These are phyloP conservation scores for Chrysosporium keratinophilum DNA, from an alignment of 2,329 filamentous ascomycete species.

Conservation along the genomic window DNA sequence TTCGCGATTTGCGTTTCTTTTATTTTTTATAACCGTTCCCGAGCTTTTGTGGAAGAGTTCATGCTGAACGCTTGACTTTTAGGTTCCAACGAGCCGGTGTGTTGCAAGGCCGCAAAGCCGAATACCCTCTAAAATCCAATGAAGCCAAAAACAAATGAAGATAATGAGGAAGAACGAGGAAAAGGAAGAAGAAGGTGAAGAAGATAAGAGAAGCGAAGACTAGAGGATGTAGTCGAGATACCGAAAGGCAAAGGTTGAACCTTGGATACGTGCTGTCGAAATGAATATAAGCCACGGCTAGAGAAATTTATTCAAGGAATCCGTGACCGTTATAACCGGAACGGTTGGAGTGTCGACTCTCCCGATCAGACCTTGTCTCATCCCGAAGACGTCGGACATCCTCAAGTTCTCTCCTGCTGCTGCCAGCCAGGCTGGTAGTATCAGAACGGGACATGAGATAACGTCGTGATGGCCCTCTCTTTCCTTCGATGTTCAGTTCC, in stretches of 20 bases:
- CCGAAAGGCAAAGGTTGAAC: constrained; percentile 4
- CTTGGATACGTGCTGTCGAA: neutral
- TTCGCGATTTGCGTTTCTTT: constrained; percentile 1
- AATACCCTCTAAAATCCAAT: constrained; percentile 1
- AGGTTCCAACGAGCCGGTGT: neutral
- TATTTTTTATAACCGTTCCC: constrained; percentile 7
- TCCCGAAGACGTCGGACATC: constrained; percentile 26
- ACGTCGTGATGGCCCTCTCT: constrained; percentile 25
- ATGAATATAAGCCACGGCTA: neutral
- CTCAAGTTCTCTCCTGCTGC: constrained; percentile 27
- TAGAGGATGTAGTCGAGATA: neutral
- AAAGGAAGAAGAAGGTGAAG: neutral
- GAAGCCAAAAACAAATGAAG: neutral
- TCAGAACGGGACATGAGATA: constrained; percentile 31
- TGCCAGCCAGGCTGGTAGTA: constrained; percentile 23
- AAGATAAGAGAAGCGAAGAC: neutral
- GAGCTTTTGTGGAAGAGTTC: constrained; percentile 3
- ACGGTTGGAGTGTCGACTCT: constrained; percentile 30
- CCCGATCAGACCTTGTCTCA: constrained; percentile 30
- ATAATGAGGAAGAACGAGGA: neutral
- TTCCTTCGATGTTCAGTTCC: constrained; percentile 31
- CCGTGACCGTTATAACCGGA: constrained; percentile 29
- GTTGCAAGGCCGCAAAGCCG: constrained; percentile 4
- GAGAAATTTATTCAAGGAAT: constrained; percentile 15
- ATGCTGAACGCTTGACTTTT: constrained; percentile 5